A percentile compares a stretch with the other conserved stretches of the same genome.
Evolutionary conservation across 164 flowering plant species (phyloP).

Genomic region (Nelumbo lutea): DNA sequence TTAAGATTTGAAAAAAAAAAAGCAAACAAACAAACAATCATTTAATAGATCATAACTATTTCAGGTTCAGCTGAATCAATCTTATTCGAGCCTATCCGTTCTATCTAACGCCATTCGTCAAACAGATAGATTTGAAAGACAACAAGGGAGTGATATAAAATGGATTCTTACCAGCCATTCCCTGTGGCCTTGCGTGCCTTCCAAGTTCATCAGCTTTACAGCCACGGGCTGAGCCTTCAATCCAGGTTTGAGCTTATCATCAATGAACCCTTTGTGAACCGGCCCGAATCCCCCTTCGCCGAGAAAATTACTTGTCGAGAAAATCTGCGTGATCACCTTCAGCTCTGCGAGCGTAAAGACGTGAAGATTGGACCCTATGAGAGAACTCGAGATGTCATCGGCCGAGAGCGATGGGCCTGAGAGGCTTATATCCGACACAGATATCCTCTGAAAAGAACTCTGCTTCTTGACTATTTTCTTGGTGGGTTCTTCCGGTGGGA

Average conservation of each 20-base stretch:
- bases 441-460: slow-evolving; percentile 32
- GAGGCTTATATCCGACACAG: slow-evolving; percentile 39
- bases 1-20: neutral
- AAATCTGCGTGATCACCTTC: slow-evolving; percentile 50
- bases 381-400: slow-evolving; percentile 54
- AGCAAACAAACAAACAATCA: neutral
- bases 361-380: slow-evolving; percentile 48
- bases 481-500: neutral
- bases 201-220: slow-evolving; percentile 59
- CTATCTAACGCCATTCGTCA: too few relatives aligned
- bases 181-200: slow-evolving; percentile 15
- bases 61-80: too few relatives aligned
- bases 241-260: slow-evolving; percentile 57
- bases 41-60: too few relatives aligned
- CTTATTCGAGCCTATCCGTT: too few relatives aligned
- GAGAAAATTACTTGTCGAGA: slow-evolving; percentile 52
- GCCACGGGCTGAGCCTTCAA: slow-evolving; percentile 68
- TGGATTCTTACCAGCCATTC: slow-evolving; percentile 62
- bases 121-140: too few relatives aligned
- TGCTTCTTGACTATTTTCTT: neutral
- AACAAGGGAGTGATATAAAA: neutral
- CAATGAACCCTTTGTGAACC: slow-evolving; percentile 72
- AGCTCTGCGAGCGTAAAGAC: slow-evolving; percentile 51
- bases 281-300: slow-evolving; percentile 84
- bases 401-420: slow-evolving; percentile 28